These are phyloP conservation scores for Floccularia luteovirens DNA, from an alignment of 768 basidiomycete species.

Conservation along the genomic window DNA sequence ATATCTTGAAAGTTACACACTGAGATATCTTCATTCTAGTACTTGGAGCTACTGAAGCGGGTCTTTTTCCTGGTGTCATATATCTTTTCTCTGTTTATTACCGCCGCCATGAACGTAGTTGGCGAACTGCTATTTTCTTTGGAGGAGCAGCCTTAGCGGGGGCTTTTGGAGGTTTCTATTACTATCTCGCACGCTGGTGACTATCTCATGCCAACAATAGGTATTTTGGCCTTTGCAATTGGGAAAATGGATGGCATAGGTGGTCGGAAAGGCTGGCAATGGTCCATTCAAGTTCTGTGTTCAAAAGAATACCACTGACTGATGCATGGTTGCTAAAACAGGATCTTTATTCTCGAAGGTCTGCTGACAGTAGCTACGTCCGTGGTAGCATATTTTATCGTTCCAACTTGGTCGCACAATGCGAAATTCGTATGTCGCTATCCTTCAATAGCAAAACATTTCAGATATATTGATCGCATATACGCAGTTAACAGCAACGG, in stretches of 20 bases:
- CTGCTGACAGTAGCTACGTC: slow-evolving; percentile 41
- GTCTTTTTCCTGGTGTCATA: slow-evolving; percentile 49
- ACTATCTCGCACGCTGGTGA: not conserved
- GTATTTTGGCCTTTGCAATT: slow-evolving; percentile 50
- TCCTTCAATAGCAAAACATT: slow-evolving; percentile 1
- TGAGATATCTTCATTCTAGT: slow-evolving; percentile 21
- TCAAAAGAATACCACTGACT: too few species aligned
- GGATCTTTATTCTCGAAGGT: slow-evolving; percentile 57
- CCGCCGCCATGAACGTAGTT: slow-evolving; percentile 48
- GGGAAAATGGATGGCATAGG: slow-evolving; percentile 56
- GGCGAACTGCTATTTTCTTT: slow-evolving; percentile 57
- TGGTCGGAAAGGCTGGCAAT: slow-evolving; percentile 55
- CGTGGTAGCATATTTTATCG: slow-evolving; percentile 39
- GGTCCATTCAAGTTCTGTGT: slow-evolving; percentile 26
- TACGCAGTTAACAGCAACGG: slow-evolving; percentile 41
- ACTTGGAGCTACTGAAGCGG: slow-evolving; percentile 53
- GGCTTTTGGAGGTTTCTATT: slow-evolving; percentile 47
- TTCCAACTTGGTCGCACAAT: slow-evolving; percentile 53
- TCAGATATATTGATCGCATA: not conserved
- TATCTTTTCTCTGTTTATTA: slow-evolving; percentile 58
- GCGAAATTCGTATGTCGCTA: slow-evolving; percentile 43
- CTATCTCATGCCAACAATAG: slow-evolving; percentile 14
- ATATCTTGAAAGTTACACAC: not conserved
- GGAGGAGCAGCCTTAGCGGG: slow-evolving; percentile 56
- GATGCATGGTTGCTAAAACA: slow-evolving; percentile 10